A percentile compares a stretch with the other conserved stretches of the same genome.
Evolutionary conservation across 1,139 yeast genomes (phyloP).

Genomic region (Geotrichum restrictum): DNA sequence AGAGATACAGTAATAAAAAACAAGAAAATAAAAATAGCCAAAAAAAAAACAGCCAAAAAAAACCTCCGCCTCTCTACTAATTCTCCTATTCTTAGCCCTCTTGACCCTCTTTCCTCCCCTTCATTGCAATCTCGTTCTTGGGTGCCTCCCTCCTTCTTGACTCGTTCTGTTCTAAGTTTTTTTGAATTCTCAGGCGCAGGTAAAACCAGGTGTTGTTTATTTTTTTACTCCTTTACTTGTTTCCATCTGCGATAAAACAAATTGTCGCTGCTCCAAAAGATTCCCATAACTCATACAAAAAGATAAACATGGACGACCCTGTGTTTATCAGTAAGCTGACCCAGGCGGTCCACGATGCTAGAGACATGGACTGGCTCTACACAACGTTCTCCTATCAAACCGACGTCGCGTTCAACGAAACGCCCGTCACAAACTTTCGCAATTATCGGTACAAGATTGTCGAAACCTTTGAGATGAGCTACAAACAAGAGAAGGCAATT

Average conservation of each 20-base stretch:
- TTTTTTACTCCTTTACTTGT: background rate
- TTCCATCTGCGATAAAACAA: background rate
- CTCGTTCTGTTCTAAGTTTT: no score
- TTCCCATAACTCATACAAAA: background rate
- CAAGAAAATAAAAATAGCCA: no score
- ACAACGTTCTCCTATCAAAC: constrained; percentile 13
- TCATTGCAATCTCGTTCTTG: no score
- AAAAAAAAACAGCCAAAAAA: no score
- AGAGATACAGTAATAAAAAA: no score
- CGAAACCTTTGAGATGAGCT: constrained; percentile 21
- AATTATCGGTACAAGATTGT: constrained; percentile 23
- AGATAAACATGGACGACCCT: constrained; percentile 16
- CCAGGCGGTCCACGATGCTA: constrained; percentile 15
- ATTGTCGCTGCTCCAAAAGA: background rate
- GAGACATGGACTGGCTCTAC: constrained; percentile 21
- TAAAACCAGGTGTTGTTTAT: no score
- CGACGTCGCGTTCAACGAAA: constrained; percentile 17
- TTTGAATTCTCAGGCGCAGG: no score
- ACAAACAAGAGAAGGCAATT: constrained; percentile 21
- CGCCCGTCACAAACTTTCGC: constrained; percentile 22
- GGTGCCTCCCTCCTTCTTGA: no score
- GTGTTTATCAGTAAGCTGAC: constrained; percentile 15
- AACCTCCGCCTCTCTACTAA: no score
- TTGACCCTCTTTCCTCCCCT: background rate
- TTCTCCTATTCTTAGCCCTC: background rate